These are phyloP conservation scores for Gardenia jasminoides DNA, from an alignment of 257 asterid genomes.

Conservation along the genomic window DNA sequence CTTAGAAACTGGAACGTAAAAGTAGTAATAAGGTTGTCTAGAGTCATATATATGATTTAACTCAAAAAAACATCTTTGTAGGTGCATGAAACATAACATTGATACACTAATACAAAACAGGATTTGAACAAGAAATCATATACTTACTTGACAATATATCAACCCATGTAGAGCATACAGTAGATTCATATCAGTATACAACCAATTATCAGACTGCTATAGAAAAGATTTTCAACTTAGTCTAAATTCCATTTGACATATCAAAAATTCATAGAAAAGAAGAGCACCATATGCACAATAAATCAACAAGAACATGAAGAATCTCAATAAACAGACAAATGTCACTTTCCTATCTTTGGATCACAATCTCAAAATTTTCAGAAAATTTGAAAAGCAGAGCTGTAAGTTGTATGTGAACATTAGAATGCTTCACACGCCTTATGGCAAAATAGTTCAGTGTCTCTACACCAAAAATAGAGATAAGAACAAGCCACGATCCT, in stretches of 20 bases:
- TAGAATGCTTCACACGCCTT: background rate
- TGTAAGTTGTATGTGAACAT: background rate
- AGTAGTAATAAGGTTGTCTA: background rate
- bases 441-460: background rate
- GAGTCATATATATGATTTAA: background rate
- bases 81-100: background rate
- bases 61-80: background rate
- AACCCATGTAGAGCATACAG: conserved; percentile 91
- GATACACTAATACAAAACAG: background rate
- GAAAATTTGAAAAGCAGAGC: background rate
- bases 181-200: conserved; percentile 75
- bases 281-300: background rate
- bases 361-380: background rate
- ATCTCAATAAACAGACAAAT: background rate
- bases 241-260: background rate
- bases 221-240: conserved; percentile 24
- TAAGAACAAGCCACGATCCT: background rate
- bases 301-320: background rate
- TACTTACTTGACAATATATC: conserved; percentile 83
- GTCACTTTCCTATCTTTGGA: background rate
- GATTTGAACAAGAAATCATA: background rate
- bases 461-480: background rate
- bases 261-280: background rate
- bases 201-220: conserved; percentile 85
- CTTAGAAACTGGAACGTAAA: background rate